Evolutionary conservation across 1,284 basidiomycete genomes (phyloP), one percentile per base, ranked within the genome.

Genomic region (Phaffia rhodozyma): DNA sequence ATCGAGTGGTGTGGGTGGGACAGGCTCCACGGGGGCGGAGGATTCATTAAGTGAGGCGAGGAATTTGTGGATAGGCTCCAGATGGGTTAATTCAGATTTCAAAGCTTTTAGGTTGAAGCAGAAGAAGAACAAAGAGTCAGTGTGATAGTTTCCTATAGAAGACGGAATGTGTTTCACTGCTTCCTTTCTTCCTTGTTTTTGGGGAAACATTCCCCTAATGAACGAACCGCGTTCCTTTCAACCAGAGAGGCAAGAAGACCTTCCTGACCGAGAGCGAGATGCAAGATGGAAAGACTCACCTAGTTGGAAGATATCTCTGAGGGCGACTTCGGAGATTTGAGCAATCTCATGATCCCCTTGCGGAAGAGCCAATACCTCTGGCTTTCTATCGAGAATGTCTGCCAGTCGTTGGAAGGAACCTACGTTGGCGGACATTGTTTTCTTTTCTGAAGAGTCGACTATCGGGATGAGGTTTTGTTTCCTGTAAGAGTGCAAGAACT

Each of bases 231-330:
- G 38, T 43, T 16, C 38, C 13, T 16, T 11, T 16, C 13, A 43
- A 54, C 48, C n/a, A 49, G 58, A 53, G 54, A 60, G 51, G 23
- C 30, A 67, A 66, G 66, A 27, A 29, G 6, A 52, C 50, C 47
- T 13, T 30, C 18, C 16, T 27, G 7, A 51, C 21, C 50, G 51
- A 21, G 29, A 52, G n/a, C 50, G 25, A 53, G 38, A 48, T n/a
- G 51, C 9, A n/a, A 25, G 3, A 48, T 32, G 54, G 23, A 43
- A 16, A 27, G 38, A 21, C 30, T 52, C 25, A 51, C 90, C 86
- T 47, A 86, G 77, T 73, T 92, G 86, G 69, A 91, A 93, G 29
- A 90, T 76, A 71, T 82, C 84, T 77, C 90, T 89, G 38, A 65
- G 53, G 2, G 63, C 63, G 18, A 34, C 43, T 51, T 65, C 63